phyloP scores from a whole-genome alignment of 208 protist genomes.

The Acanthamoeba triangularis region DNA sequence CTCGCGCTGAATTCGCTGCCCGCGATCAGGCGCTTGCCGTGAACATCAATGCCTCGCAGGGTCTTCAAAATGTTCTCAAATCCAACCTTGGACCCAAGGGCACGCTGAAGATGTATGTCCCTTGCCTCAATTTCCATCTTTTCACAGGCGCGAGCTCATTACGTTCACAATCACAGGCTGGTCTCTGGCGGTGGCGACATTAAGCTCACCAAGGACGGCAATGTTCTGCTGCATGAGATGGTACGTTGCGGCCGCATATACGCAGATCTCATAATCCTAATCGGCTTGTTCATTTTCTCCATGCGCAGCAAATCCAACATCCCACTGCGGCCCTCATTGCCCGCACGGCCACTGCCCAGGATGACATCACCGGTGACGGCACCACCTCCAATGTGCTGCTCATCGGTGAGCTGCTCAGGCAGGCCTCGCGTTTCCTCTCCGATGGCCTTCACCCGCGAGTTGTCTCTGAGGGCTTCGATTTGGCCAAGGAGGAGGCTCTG shows the following conservation, averaged over 20 bases:
- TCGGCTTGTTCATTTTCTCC: conserved; percentile 15
- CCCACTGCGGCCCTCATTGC: conserved; percentile 99
- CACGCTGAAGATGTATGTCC: conserved; percentile 98
- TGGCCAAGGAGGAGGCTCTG: conserved; percentile 96
- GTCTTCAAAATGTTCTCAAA: conserved; percentile 98
- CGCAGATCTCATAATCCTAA: neutral
- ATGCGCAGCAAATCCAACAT: conserved; percentile 98
- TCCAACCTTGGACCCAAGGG: conserved; percentile 99
- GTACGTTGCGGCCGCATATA: conserved; percentile 76
- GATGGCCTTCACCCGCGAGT: conserved; percentile 99
- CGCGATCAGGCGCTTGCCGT: conserved; percentile 95
- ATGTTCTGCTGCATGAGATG: conserved; percentile 99
- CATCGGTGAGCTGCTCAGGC: conserved; percentile 99
- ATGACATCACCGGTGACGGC: conserved; percentile 99
- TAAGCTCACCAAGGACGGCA: conserved; percentile 99
- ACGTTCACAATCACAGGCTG: conserved; percentile 90
- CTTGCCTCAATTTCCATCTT: neutral
- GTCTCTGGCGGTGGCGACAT: conserved; percentile 99
- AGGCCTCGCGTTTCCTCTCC: conserved; percentile 98
- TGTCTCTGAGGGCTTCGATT: conserved; percentile 98
- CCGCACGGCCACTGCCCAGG: conserved; percentile 99
- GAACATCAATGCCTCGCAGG: conserved; percentile 99
- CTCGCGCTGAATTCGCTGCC: conserved; percentile 86
- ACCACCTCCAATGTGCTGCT: conserved; percentile 99
- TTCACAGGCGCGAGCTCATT: conserved; percentile 51